Percentiles rank a stretch among this genome's conserved stretches.
These are phyloP conservation scores for Naganishia antarctica DNA, from an alignment of 768 basidiomycete species.

Conservation along the genomic window DNA sequence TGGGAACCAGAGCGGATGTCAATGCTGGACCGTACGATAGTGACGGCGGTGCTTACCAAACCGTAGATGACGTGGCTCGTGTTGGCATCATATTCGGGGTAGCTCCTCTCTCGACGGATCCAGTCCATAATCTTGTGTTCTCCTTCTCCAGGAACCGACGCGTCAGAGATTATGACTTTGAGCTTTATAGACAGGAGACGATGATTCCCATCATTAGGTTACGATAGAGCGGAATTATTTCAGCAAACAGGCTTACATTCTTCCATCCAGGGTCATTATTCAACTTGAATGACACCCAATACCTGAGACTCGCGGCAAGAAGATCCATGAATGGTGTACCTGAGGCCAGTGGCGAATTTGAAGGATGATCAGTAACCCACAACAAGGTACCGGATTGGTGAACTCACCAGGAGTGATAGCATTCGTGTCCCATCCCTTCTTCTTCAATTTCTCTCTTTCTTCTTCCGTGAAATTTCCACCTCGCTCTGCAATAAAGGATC, in stretches of 20 bases:
- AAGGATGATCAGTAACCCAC: background rate
- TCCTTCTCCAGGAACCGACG: slow-evolving; percentile 94
- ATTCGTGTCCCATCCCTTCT: slow-evolving; percentile 92
- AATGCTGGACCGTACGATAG: background rate
- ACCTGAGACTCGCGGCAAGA: slow-evolving; percentile 77
- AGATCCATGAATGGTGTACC: slow-evolving; percentile 94
- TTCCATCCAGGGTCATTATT: slow-evolving; percentile 96
- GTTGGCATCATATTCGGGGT: slow-evolving; percentile 88
- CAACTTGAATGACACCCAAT: slow-evolving; percentile 94
- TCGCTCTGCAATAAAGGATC: background rate
- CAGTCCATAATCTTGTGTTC: slow-evolving; percentile 99
- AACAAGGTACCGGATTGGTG: background rate
- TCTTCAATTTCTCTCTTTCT: slow-evolving; percentile 54
- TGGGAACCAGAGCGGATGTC: slow-evolving; percentile 4
- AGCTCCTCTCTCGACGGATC: slow-evolving; percentile 80
- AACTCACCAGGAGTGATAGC: slow-evolving; percentile 84
- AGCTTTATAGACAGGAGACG: slow-evolving; percentile 55
- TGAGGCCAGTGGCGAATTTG: slow-evolving; percentile 12
- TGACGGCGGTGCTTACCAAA: slow-evolving; percentile 57
- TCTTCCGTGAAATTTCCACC: slow-evolving; percentile 9
- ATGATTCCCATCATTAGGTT: background rate
- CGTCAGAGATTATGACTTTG: slow-evolving; percentile 93
- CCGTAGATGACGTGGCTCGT: slow-evolving; percentile 97
- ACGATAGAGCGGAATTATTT: background rate
- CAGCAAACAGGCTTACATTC: slow-evolving; percentile 56